Base-by-base conservation (phyloP, 73 alveolate genomes). In the Breviolum minutum region DNA sequence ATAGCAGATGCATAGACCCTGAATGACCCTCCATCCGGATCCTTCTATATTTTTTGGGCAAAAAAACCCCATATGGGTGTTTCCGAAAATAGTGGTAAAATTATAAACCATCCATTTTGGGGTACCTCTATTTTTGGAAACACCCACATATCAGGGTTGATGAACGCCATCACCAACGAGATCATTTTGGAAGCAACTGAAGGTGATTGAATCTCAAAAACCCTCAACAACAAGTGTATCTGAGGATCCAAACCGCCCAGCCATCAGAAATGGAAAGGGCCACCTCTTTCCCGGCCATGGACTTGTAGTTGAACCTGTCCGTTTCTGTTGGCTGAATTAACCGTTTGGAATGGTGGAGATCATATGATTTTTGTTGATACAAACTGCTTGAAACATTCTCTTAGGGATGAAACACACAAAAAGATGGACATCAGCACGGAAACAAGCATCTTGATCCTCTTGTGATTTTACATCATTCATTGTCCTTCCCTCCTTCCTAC, bases 301-400 rank as follows among this genome's bases (percentile, higher is more conserved):
- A 64, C 48, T 68, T 87, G 95, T 87, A 87, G 22, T 26, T n/a
- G 84, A 87, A 87, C 95, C 95, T 87, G 24, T 79, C 60, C 83
- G 83, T 26, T 26, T 16, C 76, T 66, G 76, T 19, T 24, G 83
- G n/a, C 17, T 22, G 40, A 11, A 8, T 32, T 13, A 5, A 22
- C 1, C 83, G 32, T 13, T 73, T 16, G 83, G 16, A 32, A 24
- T 73, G 83, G 83, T 73, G 17, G 48, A 22, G 48, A 73, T 73
- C 40, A 13, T 24, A 26, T 9, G 60, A 19, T 22, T 73, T 24
- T 24, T 14, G 54, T 12, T 73, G 17, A 14, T 68, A 68, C 77
- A 68, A 68, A 22, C 77, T 68, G 77, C 77, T 68, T 22, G n/a
- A 17, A 68, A 2, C 77, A 26, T 22, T 13, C 11, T 66, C 48